Base-by-base conservation (phyloP, 2,329 filamentous ascomycete species). In the Zelopaecilomyces penicillatus region DNA sequence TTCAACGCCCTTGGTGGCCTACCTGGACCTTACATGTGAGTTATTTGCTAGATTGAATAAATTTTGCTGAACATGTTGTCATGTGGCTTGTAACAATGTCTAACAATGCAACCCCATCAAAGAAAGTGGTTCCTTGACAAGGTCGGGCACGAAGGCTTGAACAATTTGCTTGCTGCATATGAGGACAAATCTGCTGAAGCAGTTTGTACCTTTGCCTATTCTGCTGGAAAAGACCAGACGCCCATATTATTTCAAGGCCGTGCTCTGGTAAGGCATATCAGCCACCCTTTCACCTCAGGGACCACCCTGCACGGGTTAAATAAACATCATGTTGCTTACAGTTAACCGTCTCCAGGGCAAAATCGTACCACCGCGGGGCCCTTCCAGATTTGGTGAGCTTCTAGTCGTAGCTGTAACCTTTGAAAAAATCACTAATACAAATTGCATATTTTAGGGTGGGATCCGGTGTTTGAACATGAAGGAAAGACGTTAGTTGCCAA, bases 141-240 rank as follows among this genome's bases (percentile, higher is more conserved):
- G 30, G 74, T 96, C 46, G 93, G 93, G 45, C 87, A 89, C 52
- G 71, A 84, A 40, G 86, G 93, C 10, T 74, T 98, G 47, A 95
- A 96, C 68, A 93, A 91, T 61, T 77, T 98, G 51, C 81, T 98
- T 35, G 83, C 82, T 42, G 88, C 84, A 5, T 96, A 95, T 63
- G 75, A 86, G 29, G 87, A 98, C 67, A 96, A 96, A 66, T 85
- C 83, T 37, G 89, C 89, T 37, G 82, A 95, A 66, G 91, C 93
- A 12, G 86, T 98, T 38, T 96, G 91, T 68, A 98, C 93, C 1
- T 98, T 98, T 67, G 93, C 83, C 27, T 96, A 94, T 67, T 93
- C 80, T 44, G 76, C 82, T 51, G 93, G 91, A 0, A 93, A 90
- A 4, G 90, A 87, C 3, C 74, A 87, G 43, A 81, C 95, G 58